Evolutionary conservation across 2,329 filamentous ascomycete genomes (phyloP).

Genomic region (Cercospora zeae-maydis): DNA sequence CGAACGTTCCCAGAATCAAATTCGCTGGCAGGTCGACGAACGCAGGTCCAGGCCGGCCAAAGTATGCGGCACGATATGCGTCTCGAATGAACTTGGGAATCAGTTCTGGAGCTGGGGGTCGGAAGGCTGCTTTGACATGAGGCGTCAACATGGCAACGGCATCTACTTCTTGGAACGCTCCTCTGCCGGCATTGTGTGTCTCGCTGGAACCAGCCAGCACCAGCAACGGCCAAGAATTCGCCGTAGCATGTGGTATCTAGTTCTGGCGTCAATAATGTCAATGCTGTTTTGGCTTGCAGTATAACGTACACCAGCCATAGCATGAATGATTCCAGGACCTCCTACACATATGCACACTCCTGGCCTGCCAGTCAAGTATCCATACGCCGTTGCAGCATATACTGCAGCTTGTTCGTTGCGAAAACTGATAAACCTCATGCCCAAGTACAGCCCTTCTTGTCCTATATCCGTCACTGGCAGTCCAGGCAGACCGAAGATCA

Average conservation of each 20-base stretch:
- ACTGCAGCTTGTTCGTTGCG: constrained; percentile 58
- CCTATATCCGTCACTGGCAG: constrained; percentile 56
- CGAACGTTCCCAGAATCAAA: constrained; percentile 46
- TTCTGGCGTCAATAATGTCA: neutral
- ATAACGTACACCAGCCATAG: constrained; percentile 52
- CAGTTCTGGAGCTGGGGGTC: constrained; percentile 46
- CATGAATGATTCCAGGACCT: constrained; percentile 57
- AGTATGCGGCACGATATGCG: constrained; percentile 53
- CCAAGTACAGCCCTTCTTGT: constrained; percentile 54
- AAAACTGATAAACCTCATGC: constrained; percentile 57
- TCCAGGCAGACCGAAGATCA: constrained; percentile 55
- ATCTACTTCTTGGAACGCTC: constrained; percentile 57
- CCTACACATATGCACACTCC: constrained; percentile 59
- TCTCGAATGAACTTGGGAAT: constrained; percentile 49
- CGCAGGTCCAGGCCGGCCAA: constrained; percentile 51
- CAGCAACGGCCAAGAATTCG: constrained; percentile 55
- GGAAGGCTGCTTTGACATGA: constrained; percentile 52
- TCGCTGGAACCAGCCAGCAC: constrained; percentile 55
- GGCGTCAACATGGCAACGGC: constrained; percentile 50
- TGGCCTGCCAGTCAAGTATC: constrained; percentile 55
- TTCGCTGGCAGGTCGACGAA: constrained; percentile 57
- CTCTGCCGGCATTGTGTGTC: constrained; percentile 51
- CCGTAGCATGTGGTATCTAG: constrained; percentile 39
- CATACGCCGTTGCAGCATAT: constrained; percentile 58
- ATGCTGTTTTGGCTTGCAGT: neutral